Conservation (phyloP, 768 basidiomycete genomes). For the Mycena amicta region DNA sequence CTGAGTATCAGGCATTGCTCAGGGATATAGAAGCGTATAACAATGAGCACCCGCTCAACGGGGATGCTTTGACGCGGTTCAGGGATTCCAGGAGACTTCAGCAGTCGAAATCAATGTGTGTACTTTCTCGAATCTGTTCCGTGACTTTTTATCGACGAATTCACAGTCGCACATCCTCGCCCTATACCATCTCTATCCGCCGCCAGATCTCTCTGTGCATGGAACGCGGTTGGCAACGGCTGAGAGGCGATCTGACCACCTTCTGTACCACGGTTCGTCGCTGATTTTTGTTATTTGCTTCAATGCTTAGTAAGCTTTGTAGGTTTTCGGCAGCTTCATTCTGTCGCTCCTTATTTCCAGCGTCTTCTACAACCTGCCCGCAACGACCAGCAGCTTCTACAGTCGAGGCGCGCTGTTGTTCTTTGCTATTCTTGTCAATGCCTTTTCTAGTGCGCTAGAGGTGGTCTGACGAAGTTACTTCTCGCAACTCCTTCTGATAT, state of each 20-base stretch:
- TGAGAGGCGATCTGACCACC: constrained; percentile 40
- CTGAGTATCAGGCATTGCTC: constrained; percentile 29
- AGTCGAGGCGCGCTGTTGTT: constrained; percentile 46
- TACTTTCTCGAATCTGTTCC: constrained; percentile 1
- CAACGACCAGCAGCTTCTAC: constrained; percentile 43
- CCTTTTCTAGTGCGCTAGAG: constrained; percentile 39
- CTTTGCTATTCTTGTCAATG: constrained; percentile 40
- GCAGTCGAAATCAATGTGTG: constrained; percentile 39
- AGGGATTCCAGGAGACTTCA: constrained; percentile 32
- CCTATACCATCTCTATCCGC: constrained; percentile 48
- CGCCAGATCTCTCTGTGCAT: constrained; percentile 50
- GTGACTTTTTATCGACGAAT: not conserved
- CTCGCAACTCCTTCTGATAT: not conserved
- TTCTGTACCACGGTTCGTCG: constrained; percentile 20
- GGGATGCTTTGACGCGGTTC: constrained; percentile 32
- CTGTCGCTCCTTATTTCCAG: constrained; percentile 29
- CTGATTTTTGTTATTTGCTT: too few species aligned
- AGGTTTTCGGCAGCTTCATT: constrained; percentile 25
- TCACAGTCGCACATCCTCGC: constrained; percentile 27
- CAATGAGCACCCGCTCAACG: constrained; percentile 29
- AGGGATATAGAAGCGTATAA: constrained; percentile 37
- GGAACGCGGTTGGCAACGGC: constrained; percentile 45
- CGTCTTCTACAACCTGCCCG: constrained; percentile 43
- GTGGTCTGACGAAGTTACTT: too few species aligned
- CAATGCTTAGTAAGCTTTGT: too few species aligned